Evolutionary conservation across 768 basidiomycete genomes (phyloP).

Genomic region (Hygrocybe punicea): DNA sequence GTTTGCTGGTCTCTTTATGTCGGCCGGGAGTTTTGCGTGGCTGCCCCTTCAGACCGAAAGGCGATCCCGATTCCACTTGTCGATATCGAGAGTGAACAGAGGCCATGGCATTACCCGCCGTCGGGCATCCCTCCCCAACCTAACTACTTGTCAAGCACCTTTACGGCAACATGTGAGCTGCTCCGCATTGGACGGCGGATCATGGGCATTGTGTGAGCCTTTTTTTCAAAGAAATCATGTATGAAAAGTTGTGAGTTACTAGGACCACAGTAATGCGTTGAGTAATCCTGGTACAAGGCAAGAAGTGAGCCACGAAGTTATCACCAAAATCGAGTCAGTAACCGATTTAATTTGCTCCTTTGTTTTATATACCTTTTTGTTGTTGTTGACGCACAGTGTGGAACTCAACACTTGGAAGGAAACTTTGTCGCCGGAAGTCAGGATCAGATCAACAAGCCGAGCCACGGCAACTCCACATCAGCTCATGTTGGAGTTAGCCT

Average conservation of each 20-base stretch:
- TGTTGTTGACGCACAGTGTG: conserved; percentile 26
- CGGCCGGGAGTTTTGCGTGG: conserved; percentile 54
- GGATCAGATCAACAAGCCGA: conserved; percentile 47
- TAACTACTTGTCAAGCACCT: conserved; percentile 44
- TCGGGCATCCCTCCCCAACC: conserved; percentile 41
- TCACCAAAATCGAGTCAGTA: conserved; percentile 53
- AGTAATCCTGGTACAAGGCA: conserved; percentile 40
- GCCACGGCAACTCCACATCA: conserved; percentile 50
- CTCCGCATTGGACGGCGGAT: conserved; percentile 48
- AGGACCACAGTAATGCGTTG: conserved; percentile 39
- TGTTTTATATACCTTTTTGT: conserved; percentile 1
- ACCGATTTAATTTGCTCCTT: not conserved
- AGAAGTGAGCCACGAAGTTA: conserved; percentile 43
- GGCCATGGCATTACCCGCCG: conserved; percentile 45
- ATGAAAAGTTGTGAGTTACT: not conserved
- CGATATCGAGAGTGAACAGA: conserved; percentile 47
- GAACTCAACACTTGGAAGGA: conserved; percentile 50
- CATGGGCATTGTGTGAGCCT: conserved; percentile 56
- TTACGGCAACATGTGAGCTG: conserved; percentile 48
- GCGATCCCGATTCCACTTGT: conserved; percentile 47
- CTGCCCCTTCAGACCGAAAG: conserved; percentile 32
- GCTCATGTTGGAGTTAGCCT: conserved; percentile 53
- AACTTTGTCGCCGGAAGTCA: conserved; percentile 43
- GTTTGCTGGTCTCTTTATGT: conserved; percentile 64
- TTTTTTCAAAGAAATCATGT: conserved; percentile 1